Base-by-base conservation (phyloP, 441 rosid species). In the Breynia disticha region DNA sequence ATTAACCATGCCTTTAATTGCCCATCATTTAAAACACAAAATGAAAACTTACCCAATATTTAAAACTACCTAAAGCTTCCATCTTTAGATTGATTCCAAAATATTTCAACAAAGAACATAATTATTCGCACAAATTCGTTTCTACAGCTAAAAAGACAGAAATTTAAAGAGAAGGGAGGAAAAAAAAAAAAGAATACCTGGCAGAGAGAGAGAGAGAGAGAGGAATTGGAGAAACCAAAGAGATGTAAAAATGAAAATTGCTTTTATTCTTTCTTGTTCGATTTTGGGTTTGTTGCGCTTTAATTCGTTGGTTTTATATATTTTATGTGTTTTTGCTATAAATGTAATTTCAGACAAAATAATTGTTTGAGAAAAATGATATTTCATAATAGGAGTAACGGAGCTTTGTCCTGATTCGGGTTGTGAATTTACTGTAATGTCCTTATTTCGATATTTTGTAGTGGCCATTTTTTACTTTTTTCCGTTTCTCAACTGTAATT, bases 231-330 rank as follows among this genome's bases (percentile, higher is more conserved):
- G 59, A 70, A 54, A 24, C 28, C 14, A 46, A 55, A 63, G 48
- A 51, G 19, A 28, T 51, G 61, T 42, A 52, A n/a, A 50, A 52
- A 16, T 41, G 39, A 60, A 48, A 61, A 62, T 38, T 50, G 50
- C 16, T 58, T 50, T 62, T 64, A 54, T 59, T 35, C 47, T 38
- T 54, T 44, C 53, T 11, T 35, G 52, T 65, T 54, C 62, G 17
- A 63, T 35, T 57, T 68, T 54, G 60, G 17, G 67, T 42, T 51
- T n/a, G 69, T 46, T 50, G 69, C 51, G 59, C 46, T 24, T 46
- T 14, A 28, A 18, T 11, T 41, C n/a, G n/a, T 41, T 9, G 3
- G 3, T 41, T 15, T 41, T 15, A 41, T 41, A 3, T 9, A 41
- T 41, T 11, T 28, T 28, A 9, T 28, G 5, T 28, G 8, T 28